Base-by-base conservation (phyloP, 2,329 filamentous ascomycete species). In the Scytalidium lignicola region DNA sequence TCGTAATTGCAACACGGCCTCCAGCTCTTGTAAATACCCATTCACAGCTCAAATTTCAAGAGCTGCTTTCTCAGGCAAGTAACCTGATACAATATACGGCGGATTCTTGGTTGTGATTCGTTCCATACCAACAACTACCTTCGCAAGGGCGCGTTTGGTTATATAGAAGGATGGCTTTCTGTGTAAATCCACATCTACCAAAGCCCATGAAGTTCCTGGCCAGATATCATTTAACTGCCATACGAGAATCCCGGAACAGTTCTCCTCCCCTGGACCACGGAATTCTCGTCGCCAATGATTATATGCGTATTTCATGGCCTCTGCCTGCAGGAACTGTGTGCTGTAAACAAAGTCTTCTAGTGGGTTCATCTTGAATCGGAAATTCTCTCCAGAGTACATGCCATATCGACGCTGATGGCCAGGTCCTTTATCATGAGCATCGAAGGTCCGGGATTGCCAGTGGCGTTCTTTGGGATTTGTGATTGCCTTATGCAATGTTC, bases 171-270 rank as follows among this genome's bases (percentile, higher is more conserved):
- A 70, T 8, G 74, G 70, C 61, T 79, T 79, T 54, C 73, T 72
- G 40, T 72, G 67, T 45, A 68, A 65, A 52, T 73, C 74, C 55
- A 75, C 83, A 63, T 86, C 82, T 12, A 83, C 79, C 37, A 86
- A 74, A 0, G 82, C 72, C 83, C 83, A 86, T 22, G 76, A 81
- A 43, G 79, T 81, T 18, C 78, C 80, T 2, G 82, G 82, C 81
- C 82, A 86, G 65, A 80, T 85, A 65, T 87, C 83, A 58, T 86
- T 86, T 46, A 86, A 69, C 67, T 86, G 83, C 83, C 83, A 86
- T 4, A 85, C 79, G 41, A 86, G 66, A 10, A 79, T 80, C 17
- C 83, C 83, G 44, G 80, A 80, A 58, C 83, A 86, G 50, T 68
- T 49, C 17, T 59, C 56, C 20, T 55, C 47, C 3, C 52, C 58